phyloP scores from a whole-genome alignment of 1,284 basidiomycete species.

The Rhodotorula sp. region DNA sequence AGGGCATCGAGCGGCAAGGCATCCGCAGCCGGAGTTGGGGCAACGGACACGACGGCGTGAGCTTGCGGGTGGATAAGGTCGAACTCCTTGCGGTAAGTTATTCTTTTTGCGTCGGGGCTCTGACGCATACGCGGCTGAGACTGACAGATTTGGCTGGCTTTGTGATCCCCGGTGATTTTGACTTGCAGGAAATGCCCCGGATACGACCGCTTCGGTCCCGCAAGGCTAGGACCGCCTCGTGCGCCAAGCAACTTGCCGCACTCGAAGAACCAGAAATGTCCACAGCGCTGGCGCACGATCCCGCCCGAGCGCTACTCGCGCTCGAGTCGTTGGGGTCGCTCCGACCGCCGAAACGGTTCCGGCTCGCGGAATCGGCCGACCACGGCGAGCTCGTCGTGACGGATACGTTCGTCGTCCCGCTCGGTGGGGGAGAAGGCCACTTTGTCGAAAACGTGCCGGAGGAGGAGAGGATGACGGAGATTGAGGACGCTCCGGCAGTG shows the following conservation, averaged over 20 bases:
- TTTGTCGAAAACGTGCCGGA: constrained; percentile 5
- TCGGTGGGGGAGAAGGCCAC: constrained; percentile 1
- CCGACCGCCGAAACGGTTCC: constrained; percentile 7
- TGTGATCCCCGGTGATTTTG: too few species aligned
- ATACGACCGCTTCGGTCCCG: background rate
- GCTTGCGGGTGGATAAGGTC: constrained; percentile 55
- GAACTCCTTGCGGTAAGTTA: constrained; percentile 51
- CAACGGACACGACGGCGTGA: constrained; percentile 59
- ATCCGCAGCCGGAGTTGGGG: constrained; percentile 57
- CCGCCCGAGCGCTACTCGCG: background rate
- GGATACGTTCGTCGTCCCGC: constrained; percentile 29
- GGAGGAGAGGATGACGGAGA: background rate
- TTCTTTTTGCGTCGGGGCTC: background rate
- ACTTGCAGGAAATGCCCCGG: constrained; percentile 4
- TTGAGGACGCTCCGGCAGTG: background rate
- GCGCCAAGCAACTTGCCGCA: background rate
- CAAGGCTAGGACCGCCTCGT: constrained; percentile 5
- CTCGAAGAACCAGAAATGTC: background rate
- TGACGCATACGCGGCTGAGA: background rate
- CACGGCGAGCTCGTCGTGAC: constrained; percentile 10
- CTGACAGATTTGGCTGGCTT: background rate
- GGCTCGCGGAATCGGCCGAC: background rate
- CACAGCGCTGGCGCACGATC: background rate
- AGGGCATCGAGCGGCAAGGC: constrained; percentile 55
- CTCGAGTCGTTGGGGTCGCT: background rate